Evolutionary conservation across 1,284 basidiomycete genomes (phyloP), one percentile per base, ranked within the genome.

Genomic region (Trichosporon coremiiforme): DNA sequence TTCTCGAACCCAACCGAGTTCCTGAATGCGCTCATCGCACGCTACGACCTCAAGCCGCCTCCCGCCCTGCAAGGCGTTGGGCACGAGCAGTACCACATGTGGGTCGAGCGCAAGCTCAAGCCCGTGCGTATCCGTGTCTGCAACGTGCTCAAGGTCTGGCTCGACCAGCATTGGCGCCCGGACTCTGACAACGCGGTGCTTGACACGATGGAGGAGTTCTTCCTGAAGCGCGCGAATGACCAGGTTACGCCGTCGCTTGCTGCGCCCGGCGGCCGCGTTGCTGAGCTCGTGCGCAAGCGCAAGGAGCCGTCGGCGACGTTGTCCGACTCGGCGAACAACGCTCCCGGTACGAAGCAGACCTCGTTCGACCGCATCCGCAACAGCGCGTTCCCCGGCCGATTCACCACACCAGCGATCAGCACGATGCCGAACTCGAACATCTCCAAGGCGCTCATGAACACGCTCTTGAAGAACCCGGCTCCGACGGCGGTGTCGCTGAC

Each of bases 141-240:
- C 71, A 97, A 97, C 81, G 89, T 96, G 76, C 88, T 98, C 84
- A 96, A 94, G 85, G 87, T 87, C 17, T 99, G 96, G 96, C 86
- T 98, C 66, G 95, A 98, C 80, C 86, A 86, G 73, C 90, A 97
- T 82, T 99, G 95, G 95, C 87, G 90, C 5, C 83, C 89, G 4
- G 85, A 87, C 0, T 85, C 87, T 13, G 92, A 94, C 74, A 74
- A 79, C 33, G 76, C 75, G 9, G 73, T 81, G 2, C 75, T 87
- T 22, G 81, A 82, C 2, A 74, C 72, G 1, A 72, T 88, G 29
- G 74, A 79, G 47, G 74, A 73, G 1, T 87, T 87, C 74, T 47
- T 66, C 62, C 15, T 33, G 31, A 31, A 62, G 57, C 57, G 57
- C 15, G 78, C 82, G 0, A 71, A 73, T 6, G 82, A 82, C 5